Evolutionary conservation across 2,329 filamentous ascomycete species (phyloP).

Genomic region (Cryphonectria radicalis): DNA sequence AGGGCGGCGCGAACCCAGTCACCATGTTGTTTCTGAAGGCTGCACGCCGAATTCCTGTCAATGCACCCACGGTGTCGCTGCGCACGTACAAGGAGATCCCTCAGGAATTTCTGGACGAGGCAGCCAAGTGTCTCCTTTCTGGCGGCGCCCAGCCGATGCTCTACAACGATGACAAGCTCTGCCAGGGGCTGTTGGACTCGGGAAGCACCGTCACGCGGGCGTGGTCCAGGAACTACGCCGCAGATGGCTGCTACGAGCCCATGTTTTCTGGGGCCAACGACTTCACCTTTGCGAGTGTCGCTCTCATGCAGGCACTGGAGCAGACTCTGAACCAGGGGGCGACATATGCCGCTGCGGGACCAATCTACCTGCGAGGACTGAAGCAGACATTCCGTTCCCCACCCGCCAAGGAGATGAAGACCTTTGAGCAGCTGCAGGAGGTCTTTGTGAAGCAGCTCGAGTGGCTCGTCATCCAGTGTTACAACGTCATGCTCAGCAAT

Average conservation of each 20-base stretch:
- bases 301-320: conserved; percentile 7
- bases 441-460: conserved; percentile 20
- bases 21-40: conserved; percentile 26
- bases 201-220: conserved; percentile 17
- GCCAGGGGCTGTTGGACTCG: conserved; percentile 14
- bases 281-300: conserved; percentile 3
- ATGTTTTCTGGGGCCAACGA: conserved; percentile 8
- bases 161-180: conserved; percentile 26
- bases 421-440: conserved; percentile 18
- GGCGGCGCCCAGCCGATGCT: conserved; percentile 23
- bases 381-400: conserved; percentile 24
- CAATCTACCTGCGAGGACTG: conserved; percentile 15
- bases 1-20: conserved; percentile 20
- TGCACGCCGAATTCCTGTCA: conserved; percentile 24
- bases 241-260: conserved; percentile 23
- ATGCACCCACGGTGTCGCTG: conserved; percentile 24
- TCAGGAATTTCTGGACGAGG: conserved; percentile 17
- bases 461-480: conserved; percentile 20
- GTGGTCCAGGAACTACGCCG: conserved; percentile 21
- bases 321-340: conserved; percentile 17
- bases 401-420: neutral
- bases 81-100: conserved; percentile 17
- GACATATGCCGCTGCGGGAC: conserved; percentile 17
- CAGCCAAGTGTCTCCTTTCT: conserved; percentile 20
- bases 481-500: conserved; percentile 19